A percentile compares a stretch with the other conserved stretches of the same genome.
Evolutionary conservation across 2,329 filamentous ascomycete genomes (phyloP).

Genomic region (Didymella exigua): DNA sequence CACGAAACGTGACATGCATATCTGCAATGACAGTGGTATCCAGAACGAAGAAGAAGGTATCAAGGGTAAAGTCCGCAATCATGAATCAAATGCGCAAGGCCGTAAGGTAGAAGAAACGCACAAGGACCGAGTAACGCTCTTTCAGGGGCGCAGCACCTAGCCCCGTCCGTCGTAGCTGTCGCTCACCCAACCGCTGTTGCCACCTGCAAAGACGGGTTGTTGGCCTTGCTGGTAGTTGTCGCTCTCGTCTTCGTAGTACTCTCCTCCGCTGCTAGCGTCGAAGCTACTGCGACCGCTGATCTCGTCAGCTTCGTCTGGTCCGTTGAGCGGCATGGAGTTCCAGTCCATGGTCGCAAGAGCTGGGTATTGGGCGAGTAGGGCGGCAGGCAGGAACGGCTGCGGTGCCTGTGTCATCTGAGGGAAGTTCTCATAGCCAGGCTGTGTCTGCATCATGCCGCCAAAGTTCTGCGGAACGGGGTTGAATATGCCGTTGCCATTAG

Average conservation of each 20-base stretch:
- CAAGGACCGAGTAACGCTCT: neutral
- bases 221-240: constrained; percentile 50
- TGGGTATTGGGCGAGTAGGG: constrained; percentile 88
- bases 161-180: constrained; percentile 30
- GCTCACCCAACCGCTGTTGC: constrained; percentile 44
- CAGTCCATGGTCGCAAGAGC: constrained; percentile 90
- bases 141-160: neutral
- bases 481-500: constrained; percentile 52
- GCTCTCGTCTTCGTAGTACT: constrained; percentile 74
- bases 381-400: constrained; percentile 71
- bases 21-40: constrained; percentile 29
- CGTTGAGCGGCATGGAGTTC: constrained; percentile 71
- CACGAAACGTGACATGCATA: constrained; percentile 10
- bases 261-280: constrained; percentile 69
- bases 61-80: constrained; percentile 10
- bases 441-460: constrained; percentile 42
- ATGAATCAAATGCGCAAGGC: constrained; percentile 9
- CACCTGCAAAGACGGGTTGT: constrained; percentile 37
- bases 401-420: constrained; percentile 38
- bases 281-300: constrained; percentile 81
- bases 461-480: constrained; percentile 40
- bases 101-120: neutral
- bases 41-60: constrained; percentile 17
- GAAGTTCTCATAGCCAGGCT: constrained; percentile 43
- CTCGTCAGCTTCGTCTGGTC: constrained; percentile 63